Conservation (phyloP, 306 rosid genomes). For the Quercus cerris region DNA sequence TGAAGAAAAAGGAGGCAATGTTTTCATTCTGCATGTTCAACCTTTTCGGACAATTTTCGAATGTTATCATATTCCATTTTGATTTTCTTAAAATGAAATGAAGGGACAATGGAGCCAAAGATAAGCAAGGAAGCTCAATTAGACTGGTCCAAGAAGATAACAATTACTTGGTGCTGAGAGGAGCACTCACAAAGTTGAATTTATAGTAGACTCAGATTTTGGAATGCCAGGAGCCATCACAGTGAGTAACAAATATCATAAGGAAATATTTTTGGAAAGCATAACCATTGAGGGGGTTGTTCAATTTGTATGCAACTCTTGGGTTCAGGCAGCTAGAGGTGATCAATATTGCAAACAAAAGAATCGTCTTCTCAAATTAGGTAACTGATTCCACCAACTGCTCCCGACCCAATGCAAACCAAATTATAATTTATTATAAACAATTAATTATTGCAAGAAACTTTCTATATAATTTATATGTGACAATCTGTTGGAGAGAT, state of each 20-base stretch:
- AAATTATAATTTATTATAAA: not conserved
- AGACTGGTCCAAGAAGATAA: no score
- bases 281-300: constrained; percentile 81
- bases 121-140: constrained; percentile 55
- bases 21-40: not conserved
- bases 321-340: constrained; percentile 69
- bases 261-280: constrained; percentile 69
- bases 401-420: not conserved
- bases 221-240: constrained; percentile 83
- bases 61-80: no score
- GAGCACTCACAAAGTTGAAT: constrained; percentile 82
- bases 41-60: not conserved
- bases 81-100: not conserved
- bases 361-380: constrained; percentile 77
- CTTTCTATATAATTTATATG: no score
- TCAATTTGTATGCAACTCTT: constrained; percentile 77
- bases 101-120: constrained; percentile 61
- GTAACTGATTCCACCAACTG: constrained; percentile 22
- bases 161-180: constrained; percentile 16
- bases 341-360: constrained; percentile 52
- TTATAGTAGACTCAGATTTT: constrained; percentile 62
- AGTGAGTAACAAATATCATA: constrained; percentile 67
- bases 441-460: no score
- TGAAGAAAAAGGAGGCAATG: no score
- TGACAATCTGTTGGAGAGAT: no score